These are phyloP conservation scores for Colletotrichum melonis DNA, from an alignment of 2,329 filamentous ascomycete genomes.

Conservation along the genomic window DNA sequence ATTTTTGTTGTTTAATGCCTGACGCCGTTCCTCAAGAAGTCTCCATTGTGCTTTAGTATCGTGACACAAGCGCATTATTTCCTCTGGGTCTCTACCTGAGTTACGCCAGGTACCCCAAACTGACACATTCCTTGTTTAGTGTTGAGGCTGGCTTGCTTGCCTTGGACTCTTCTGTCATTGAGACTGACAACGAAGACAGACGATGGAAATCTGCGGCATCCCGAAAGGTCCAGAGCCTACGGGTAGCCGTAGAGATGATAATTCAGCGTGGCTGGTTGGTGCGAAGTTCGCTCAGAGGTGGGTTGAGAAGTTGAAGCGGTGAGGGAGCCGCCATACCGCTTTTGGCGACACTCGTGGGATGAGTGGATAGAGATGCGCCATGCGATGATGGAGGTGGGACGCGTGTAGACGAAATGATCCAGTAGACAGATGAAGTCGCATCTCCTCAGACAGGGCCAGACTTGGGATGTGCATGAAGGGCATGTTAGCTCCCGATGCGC, in stretches of 20 bases:
- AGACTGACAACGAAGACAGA: not conserved
- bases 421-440: conserved; percentile 20
- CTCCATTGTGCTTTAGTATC: not conserved
- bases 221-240: not conserved
- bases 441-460: conserved; percentile 14
- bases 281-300: conserved; percentile 17
- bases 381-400: conserved; percentile 24
- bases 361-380: conserved; percentile 31
- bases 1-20: not conserved
- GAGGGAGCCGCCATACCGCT: conserved; percentile 38
- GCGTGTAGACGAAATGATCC: conserved; percentile 11
- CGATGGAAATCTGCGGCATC: conserved; percentile 1
- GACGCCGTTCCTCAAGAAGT: not conserved
- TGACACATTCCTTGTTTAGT: conserved; percentile 1
- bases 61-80: not conserved
- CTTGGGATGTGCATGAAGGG: conserved; percentile 26
- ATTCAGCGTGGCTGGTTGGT: conserved; percentile 26
- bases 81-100: not conserved
- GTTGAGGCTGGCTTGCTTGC: not conserved
- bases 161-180: not conserved
- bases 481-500: conserved; percentile 33
- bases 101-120: conserved; percentile 1
- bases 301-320: conserved; percentile 38
- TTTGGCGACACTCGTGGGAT: conserved; percentile 32
- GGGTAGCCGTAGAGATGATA: not conserved